phyloP scores from a whole-genome alignment of 2,329 filamentous ascomycete species.

The Microcyclospora tardicrescens region DNA sequence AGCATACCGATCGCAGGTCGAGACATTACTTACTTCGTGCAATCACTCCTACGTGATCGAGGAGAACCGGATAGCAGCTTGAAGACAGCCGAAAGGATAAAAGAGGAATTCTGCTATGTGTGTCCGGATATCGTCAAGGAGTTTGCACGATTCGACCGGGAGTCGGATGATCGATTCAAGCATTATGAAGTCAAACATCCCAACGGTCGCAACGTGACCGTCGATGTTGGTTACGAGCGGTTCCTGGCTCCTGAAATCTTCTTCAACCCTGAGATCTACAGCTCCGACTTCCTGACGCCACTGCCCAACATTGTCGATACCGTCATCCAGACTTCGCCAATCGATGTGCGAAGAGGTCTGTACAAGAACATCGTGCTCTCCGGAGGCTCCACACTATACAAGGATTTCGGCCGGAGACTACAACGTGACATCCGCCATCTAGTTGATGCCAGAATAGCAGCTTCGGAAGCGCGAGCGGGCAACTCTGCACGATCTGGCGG shows the following conservation, averaged over 20 bases:
- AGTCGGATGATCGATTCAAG: constrained; percentile 70
- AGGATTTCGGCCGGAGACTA: constrained; percentile 90
- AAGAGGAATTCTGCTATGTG: constrained; percentile 98
- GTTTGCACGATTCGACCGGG: constrained; percentile 84
- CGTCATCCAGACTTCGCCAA: constrained; percentile 94
- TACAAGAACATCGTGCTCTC: constrained; percentile 99
- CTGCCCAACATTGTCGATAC: constrained; percentile 88
- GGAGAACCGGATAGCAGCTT: constrained; percentile 93
- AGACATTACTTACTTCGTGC: constrained; percentile 98
- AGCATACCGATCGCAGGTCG: constrained; percentile 95
- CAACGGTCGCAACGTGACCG: constrained; percentile 68
- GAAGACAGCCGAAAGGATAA: constrained; percentile 95
- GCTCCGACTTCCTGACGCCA: constrained; percentile 92
- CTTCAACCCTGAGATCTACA: constrained; percentile 99
- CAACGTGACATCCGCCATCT: constrained; percentile 95
- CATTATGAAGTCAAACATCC: constrained; percentile 80
- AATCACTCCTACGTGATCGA: constrained; percentile 86
- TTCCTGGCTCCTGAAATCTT: constrained; percentile 98
- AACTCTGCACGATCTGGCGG: constrained; percentile 79
- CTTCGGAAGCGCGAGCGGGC: constrained; percentile 81
- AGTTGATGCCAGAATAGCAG: constrained; percentile 83
- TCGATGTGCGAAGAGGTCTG: constrained; percentile 88
- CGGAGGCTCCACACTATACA: constrained; percentile 93
- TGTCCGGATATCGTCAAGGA: constrained; percentile 99
- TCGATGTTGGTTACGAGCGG: constrained; percentile 94